Evolutionary conservation across 768 basidiomycete genomes (phyloP).

Genomic region (Termitomyces sp.): DNA sequence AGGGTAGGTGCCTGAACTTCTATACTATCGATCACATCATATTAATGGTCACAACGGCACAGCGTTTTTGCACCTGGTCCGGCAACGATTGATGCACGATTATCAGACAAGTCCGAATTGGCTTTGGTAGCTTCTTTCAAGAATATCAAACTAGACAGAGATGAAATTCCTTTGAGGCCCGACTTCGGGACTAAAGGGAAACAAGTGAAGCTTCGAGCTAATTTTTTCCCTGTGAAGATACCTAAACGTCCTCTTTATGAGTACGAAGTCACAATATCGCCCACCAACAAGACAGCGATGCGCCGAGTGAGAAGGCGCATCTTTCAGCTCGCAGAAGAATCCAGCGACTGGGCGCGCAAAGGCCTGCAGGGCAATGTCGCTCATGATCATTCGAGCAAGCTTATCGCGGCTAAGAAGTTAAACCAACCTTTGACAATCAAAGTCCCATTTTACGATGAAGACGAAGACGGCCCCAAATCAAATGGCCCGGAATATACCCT

Average conservation of each 20-base stretch:
- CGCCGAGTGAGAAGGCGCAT: constrained; percentile 53
- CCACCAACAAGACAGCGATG: constrained; percentile 43
- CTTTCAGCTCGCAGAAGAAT: constrained; percentile 56
- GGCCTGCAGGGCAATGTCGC: constrained; percentile 49
- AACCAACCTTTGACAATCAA: constrained; percentile 38
- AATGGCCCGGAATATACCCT: constrained; percentile 43
- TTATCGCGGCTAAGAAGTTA: constrained; percentile 42
- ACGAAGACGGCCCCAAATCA: constrained; percentile 40
- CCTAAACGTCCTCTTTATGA: constrained; percentile 49
- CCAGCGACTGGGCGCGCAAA: constrained; percentile 39
- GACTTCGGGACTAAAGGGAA: constrained; percentile 50
- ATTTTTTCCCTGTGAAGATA: constrained; percentile 60
- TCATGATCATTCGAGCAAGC: constrained; percentile 48
- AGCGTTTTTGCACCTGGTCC: constrained; percentile 38
- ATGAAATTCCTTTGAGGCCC: constrained; percentile 52
- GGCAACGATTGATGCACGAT: constrained; percentile 36
- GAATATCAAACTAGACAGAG: constrained; percentile 22
- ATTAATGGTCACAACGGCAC: constrained; percentile 8
- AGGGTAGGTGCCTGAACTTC: constrained; percentile 22
- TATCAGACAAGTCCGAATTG: constrained; percentile 35
- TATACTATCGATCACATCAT: neutral
- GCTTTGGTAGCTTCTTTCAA: constrained; percentile 33
- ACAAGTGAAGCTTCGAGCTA: constrained; percentile 50
- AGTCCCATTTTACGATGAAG: constrained; percentile 45
- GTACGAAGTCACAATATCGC: constrained; percentile 54